Evolutionary conservation across 164 flowering plant species (phyloP).

Genomic region (Tetracentron sinense): DNA sequence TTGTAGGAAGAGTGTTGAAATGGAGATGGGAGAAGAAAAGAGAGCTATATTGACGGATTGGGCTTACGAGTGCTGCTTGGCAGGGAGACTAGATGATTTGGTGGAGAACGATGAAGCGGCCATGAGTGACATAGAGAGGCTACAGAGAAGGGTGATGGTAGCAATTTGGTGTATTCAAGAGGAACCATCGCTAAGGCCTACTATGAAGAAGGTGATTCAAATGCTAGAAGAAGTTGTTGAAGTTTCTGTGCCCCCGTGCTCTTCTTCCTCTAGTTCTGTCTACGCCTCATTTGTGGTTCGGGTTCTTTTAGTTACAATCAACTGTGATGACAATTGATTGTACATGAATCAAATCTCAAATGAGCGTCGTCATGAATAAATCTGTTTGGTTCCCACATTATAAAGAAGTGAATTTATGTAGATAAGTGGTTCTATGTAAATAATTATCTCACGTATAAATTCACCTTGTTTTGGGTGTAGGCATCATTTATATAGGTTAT

Average conservation of each 20-base stretch:
- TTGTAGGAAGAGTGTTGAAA: conserved; percentile 8
- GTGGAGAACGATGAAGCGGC: conserved; percentile 6
- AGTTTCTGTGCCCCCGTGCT: background rate
- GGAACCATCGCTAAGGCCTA: background rate
- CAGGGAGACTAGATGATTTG: background rate
- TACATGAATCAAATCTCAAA: too few species aligned
- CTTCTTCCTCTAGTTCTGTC: too few species aligned
- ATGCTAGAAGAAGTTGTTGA: background rate
- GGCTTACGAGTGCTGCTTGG: conserved; percentile 2
- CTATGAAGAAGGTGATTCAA: background rate
- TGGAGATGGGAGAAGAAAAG: background rate
- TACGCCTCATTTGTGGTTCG: background rate
- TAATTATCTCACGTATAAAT: too few species aligned
- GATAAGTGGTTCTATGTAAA: too few species aligned
- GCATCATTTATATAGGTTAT: too few species aligned
- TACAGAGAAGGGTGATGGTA: conserved; percentile 5
- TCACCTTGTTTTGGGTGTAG: too few species aligned
- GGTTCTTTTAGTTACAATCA: too few species aligned
- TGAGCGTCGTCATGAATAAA: too few species aligned
- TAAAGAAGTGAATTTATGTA: too few species aligned
- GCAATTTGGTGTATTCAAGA: background rate
- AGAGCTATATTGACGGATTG: background rate
- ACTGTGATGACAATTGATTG: too few species aligned
- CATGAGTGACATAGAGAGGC: background rate
- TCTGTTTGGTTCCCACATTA: too few species aligned